Evolutionary conservation across 2,329 filamentous ascomycete genomes (phyloP), one percentile per base, ranked within the genome.

Genomic region (Aureobasidium lini): DNA sequence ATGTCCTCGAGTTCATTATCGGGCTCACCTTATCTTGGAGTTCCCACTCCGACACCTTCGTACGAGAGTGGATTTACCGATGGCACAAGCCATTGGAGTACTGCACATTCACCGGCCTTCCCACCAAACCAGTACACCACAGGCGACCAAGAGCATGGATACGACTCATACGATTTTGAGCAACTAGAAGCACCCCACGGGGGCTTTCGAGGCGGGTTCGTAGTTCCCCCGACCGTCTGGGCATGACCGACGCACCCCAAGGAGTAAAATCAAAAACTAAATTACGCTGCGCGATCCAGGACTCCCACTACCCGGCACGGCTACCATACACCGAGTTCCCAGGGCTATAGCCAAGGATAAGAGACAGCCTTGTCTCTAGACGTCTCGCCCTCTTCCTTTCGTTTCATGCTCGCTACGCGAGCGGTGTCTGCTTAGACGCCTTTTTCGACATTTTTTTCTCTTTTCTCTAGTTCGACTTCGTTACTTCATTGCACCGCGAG

Each of bases 21-120:
- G 67, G 71, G 56, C 18, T 64, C 64, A 23, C 66, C 68, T 61
- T 80, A 75, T 59, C 73, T 80, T 50, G 76, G 78, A 61, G 73
- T 79, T 6, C 77, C 77, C 29, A 54, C 40, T 23, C 49, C 61
- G 37, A 40, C 57, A 31, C 39, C 63, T n/a, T 62, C 68, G 31
- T 49, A 60, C 18, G 47, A 60, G 29, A 32, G 56, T 43, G 65
- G 67, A 32, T 71, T 71, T 61, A 64, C 63, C 16, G 65, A 66
- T 50, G 66, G 66, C 13, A 68, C 68, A 6, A 69, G 64, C 57
- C 62, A 62, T 15, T 72, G 69, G 68, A 69, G 69, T 8, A 65
- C 66, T 9, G 62, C 68, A 54, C 68, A 69, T 18, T 71, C 69
- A 13, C 71, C 71, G 8, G 66, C 65, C 15, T 68, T 72, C 43